A percentile compares a stretch with the other conserved stretches of the same genome.
These are phyloP conservation scores for Diaporthe destruens DNA, from an alignment of 2,329 filamentous ascomycete genomes.

Conservation along the genomic window DNA sequence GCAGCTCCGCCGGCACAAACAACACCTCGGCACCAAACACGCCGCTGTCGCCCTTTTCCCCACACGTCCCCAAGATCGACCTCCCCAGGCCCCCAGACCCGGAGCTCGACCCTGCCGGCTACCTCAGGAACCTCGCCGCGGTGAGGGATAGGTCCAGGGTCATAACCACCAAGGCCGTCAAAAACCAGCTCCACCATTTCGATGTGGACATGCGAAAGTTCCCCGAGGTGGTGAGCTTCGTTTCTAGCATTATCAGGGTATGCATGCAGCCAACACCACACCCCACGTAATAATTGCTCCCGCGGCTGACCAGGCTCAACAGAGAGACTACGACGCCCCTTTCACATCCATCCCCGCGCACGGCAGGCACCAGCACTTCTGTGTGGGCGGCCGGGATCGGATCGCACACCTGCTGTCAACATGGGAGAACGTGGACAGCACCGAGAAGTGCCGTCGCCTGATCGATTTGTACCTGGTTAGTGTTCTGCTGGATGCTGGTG, in stretches of 20 bases:
- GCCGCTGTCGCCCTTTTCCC: constrained; percentile 66
- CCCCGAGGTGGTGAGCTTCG: constrained; percentile 83
- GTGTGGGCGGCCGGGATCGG: constrained; percentile 81
- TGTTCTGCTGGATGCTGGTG: constrained; percentile 87
- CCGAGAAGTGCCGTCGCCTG: constrained; percentile 80
- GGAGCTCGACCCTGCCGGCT: constrained; percentile 86
- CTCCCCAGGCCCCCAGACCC: constrained; percentile 90
- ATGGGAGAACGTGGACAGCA: constrained; percentile 76
- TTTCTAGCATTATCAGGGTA: constrained; percentile 96
- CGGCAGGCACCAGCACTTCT: constrained; percentile 86
- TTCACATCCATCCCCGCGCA: constrained; percentile 82
- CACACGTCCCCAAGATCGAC: constrained; percentile 78
- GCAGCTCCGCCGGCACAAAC: constrained; percentile 64
- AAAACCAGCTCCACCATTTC: constrained; percentile 85
- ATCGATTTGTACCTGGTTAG: constrained; percentile 85
- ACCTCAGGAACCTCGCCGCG: constrained; percentile 89
- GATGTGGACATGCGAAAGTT: constrained; percentile 90
- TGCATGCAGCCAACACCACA: constrained; percentile 43
- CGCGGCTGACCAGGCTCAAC: constrained; percentile 8
- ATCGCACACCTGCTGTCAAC: constrained; percentile 78
- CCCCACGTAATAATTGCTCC: neutral
- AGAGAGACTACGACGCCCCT: constrained; percentile 69
- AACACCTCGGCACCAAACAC: constrained; percentile 56
- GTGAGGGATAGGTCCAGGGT: constrained; percentile 84
- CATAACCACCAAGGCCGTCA: constrained; percentile 81